These are phyloP conservation scores for Beauveria sp. DNA, from an alignment of 2,329 filamentous ascomycete genomes.

Conservation along the genomic window DNA sequence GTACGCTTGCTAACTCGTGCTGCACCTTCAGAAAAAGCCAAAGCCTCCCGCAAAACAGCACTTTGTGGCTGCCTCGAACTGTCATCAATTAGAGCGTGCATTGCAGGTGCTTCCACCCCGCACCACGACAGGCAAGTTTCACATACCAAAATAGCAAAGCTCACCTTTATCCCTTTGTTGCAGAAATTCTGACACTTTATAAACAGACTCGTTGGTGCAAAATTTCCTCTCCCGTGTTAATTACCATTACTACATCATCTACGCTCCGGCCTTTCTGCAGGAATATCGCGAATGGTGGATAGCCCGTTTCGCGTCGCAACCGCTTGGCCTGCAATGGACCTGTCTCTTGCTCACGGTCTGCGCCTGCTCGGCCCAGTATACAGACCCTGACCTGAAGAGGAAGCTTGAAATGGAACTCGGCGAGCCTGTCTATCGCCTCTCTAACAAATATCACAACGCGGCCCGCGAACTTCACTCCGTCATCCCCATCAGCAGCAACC, in stretches of 20 bases:
- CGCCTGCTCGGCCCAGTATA: conserved; percentile 29
- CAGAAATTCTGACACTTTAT: not conserved
- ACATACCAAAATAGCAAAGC: not conserved
- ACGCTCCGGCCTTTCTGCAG: conserved; percentile 26
- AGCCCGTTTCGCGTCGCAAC: conserved; percentile 20
- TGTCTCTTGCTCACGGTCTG: conserved; percentile 30
- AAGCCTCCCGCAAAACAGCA: conserved; percentile 16
- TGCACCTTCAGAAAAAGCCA: conserved; percentile 14
- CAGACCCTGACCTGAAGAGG: conserved; percentile 21
- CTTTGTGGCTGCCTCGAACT: conserved; percentile 15
- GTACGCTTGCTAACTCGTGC: not conserved
- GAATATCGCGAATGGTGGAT: conserved; percentile 31
- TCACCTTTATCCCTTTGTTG: not conserved
- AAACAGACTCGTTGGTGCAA: conserved; percentile 29
- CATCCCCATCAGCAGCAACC: conserved; percentile 25
- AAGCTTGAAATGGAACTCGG: conserved; percentile 26
- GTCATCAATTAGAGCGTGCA: conserved; percentile 24
- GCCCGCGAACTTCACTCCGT: conserved; percentile 25
- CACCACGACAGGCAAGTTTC: conserved; percentile 26
- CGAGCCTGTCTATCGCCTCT: conserved; percentile 20
- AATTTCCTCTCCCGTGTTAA: conserved; percentile 31
- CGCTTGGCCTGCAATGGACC: conserved; percentile 30
- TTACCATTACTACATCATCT: conserved; percentile 32
- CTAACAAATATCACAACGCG: conserved; percentile 26
- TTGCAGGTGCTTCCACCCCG: conserved; percentile 25